A percentile compares a stretch with the other conserved stretches of the same genome.
These are phyloP conservation scores for Coemansia umbellata DNA, from an alignment of 192 early-diverging fungal genomes.

Conservation along the genomic window DNA sequence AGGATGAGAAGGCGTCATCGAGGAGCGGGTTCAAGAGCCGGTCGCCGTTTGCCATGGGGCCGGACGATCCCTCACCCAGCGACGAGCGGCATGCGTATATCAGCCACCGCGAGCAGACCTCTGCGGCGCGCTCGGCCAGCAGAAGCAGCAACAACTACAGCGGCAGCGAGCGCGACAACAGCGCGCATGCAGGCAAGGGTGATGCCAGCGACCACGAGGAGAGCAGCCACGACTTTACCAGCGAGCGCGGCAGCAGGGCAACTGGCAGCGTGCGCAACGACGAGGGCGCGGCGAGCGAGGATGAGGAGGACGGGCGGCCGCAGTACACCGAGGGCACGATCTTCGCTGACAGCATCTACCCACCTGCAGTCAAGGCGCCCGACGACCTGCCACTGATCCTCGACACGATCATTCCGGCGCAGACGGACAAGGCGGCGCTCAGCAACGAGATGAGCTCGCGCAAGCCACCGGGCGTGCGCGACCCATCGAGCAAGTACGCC, in stretches of 20 bases:
- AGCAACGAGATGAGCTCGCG: conserved; percentile 18
- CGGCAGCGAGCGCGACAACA: background rate
- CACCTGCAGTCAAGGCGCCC: conserved; percentile 37
- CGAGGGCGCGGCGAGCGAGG: background rate
- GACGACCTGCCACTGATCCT: conserved; percentile 36
- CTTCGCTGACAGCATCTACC: conserved; percentile 43
- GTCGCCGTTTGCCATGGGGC: conserved; percentile 25
- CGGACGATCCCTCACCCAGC: conserved; percentile 17
- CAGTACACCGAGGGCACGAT: conserved; percentile 40
- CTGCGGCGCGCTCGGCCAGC: background rate
- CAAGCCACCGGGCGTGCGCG: conserved; percentile 47
- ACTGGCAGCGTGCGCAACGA: background rate
- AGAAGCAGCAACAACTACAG: background rate
- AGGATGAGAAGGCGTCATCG: conserved; percentile 1
- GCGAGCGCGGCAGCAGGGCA: background rate
- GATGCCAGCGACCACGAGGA: too few species aligned
- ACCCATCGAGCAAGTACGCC: conserved; percentile 53
- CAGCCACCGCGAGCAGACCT: background rate
- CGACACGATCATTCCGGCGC: conserved; percentile 18
- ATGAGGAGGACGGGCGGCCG: background rate
- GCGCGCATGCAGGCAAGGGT: too few species aligned
- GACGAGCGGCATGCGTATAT: conserved; percentile 12
- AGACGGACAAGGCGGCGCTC: background rate
- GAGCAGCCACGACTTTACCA: background rate
- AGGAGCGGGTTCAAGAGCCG: conserved; percentile 1